Conservation (phyloP, 129 eudicot genomes). For the Flaveria linearis region DNA sequence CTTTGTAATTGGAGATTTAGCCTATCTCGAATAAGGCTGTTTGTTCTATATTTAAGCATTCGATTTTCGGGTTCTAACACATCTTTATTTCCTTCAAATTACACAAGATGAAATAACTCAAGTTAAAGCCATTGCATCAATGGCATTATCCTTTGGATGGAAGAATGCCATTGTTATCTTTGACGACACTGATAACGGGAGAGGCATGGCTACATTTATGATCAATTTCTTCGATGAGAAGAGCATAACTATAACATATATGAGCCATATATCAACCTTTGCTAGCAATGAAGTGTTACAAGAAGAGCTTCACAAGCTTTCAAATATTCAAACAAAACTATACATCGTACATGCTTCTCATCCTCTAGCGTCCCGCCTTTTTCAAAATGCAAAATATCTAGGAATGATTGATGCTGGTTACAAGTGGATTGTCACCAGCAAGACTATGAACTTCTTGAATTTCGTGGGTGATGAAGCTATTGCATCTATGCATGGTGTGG, state of each 20-base stretch:
- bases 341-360: slow-evolving; percentile 42
- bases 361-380: slow-evolving; percentile 37
- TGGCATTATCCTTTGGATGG: slow-evolving; percentile 38
- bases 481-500: slow-evolving; percentile 49
- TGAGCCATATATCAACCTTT: slow-evolving; percentile 33
- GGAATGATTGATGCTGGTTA: slow-evolving; percentile 58
- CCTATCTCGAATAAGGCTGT: too few species aligned
- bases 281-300: slow-evolving; percentile 31
- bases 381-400: slow-evolving; percentile 30
- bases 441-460: slow-evolving; percentile 34
- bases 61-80: too few species aligned
- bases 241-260: slow-evolving; percentile 17
- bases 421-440: slow-evolving; percentile 56
- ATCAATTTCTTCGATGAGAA: slow-evolving; percentile 19
- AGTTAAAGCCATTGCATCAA: slow-evolving; percentile 37
- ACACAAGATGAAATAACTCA: slow-evolving; percentile 43
- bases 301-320: slow-evolving; percentile 41
- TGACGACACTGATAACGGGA: slow-evolving; percentile 38
- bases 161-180: slow-evolving; percentile 30
- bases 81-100: slow-evolving; percentile 43
- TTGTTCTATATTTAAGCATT: too few species aligned
- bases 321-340: slow-evolving; percentile 25
- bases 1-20: too few species aligned
- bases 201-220: slow-evolving; percentile 22
- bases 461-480: slow-evolving; percentile 31